Percentiles rank a stretch among this genome's conserved stretches.
Evolutionary conservation across 2,329 filamentous ascomycete species (phyloP).

Genomic region (Parastagonospora avenae): DNA sequence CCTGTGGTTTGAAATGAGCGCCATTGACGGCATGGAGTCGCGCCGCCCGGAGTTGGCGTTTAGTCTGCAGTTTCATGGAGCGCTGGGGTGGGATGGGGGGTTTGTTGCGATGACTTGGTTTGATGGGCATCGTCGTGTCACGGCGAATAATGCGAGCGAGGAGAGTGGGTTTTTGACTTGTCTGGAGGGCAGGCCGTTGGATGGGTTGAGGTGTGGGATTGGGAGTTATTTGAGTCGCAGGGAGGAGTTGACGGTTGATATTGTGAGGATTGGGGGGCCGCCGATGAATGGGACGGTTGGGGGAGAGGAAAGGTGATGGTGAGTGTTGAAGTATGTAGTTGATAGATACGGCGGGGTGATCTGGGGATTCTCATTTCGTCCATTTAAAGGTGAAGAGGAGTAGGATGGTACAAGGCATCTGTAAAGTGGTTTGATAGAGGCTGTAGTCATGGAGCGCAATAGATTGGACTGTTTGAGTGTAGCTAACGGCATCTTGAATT

Average conservation of each 20-base stretch:
- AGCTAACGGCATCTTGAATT: no score
- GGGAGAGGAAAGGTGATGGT: neutral
- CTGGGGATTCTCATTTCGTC: no score
- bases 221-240: conserved; percentile 13
- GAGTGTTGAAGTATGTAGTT: no score
- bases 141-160: conserved; percentile 18
- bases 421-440: no score
- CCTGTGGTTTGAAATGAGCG: conserved; percentile 4
- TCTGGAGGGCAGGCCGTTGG: conserved; percentile 14
- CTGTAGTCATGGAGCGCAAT: no score
- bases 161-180: conserved; percentile 22
- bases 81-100: neutral
- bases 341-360: no score
- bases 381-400: no score
- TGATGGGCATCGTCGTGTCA: conserved; percentile 7
- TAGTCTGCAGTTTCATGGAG: conserved; percentile 2
- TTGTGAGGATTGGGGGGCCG: neutral
- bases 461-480: no score
- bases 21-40: neutral
- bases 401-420: no score
- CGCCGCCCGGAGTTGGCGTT: conserved; percentile 15
- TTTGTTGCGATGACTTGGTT: neutral
- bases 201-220: conserved; percentile 22
- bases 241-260: conserved; percentile 6
- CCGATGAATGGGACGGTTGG: neutral